phyloP scores from a whole-genome alignment of 2,329 filamentous ascomycete genomes.

The Tolypocladium sp. region DNA sequence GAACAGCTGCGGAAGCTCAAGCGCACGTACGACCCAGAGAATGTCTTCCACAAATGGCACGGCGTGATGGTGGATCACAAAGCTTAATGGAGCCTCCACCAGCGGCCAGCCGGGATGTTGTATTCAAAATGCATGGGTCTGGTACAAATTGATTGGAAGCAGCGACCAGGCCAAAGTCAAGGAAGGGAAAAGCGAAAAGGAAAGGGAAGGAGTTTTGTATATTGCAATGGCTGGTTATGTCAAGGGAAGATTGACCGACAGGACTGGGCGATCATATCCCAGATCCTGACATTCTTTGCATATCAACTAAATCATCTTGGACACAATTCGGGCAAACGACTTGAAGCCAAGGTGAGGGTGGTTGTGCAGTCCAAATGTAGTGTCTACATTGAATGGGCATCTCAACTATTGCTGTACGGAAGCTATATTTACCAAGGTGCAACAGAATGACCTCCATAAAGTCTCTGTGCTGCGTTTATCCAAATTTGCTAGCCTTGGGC shows the following conservation, averaged over 20 bases:
- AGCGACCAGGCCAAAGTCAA: neutral
- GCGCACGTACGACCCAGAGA: conserved; percentile 20
- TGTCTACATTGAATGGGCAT: neutral
- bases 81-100: neutral
- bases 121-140: too few relatives aligned
- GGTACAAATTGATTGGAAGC: neutral
- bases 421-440: too few relatives aligned
- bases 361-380: neutral
- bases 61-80: neutral
- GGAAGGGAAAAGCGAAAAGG: neutral
- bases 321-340: too few relatives aligned
- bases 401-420: neutral
- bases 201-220: neutral
- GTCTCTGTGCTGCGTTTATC: neutral
- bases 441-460: too few relatives aligned
- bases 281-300: too few relatives aligned
- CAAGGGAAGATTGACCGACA: neutral
- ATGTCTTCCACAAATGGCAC: conserved; percentile 24
- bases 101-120: too few relatives aligned
- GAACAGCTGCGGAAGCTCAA: conserved; percentile 20
- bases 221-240: neutral
- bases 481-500: neutral
- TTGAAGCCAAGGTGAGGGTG: neutral
- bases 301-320: too few relatives aligned
- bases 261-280: too few relatives aligned